Conservation (phyloP, 2,329 filamentous ascomycete species). For the Orbilia quercus region DNA sequence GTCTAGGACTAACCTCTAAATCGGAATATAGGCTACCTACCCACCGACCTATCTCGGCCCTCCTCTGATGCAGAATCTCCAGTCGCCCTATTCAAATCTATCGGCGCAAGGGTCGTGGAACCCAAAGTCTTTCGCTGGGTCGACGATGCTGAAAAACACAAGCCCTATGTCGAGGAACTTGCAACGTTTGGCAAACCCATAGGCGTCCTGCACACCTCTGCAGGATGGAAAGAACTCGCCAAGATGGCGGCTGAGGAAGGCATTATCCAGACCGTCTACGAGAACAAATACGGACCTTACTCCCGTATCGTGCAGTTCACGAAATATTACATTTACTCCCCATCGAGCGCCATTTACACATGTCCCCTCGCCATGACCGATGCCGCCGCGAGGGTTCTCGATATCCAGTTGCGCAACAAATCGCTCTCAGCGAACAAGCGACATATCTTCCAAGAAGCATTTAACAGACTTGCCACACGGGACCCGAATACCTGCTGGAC, state of each 20-base stretch:
- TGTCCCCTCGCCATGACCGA: conserved; percentile 73
- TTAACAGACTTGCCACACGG: conserved; percentile 68
- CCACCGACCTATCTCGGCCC: conserved; percentile 26
- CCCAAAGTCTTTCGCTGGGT: conserved; percentile 70
- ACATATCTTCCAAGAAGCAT: conserved; percentile 68
- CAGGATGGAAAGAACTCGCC: conserved; percentile 75
- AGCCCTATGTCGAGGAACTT: conserved; percentile 71
- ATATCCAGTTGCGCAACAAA: conserved; percentile 26
- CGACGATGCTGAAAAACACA: conserved; percentile 74
- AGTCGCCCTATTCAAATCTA: conserved; percentile 31
- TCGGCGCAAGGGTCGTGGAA: conserved; percentile 65
- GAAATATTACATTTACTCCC: conserved; percentile 70
- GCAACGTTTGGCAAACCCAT: conserved; percentile 73
- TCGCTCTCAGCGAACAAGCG: conserved; percentile 37
- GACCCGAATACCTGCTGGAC: conserved; percentile 71
- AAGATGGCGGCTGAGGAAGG: conserved; percentile 71
- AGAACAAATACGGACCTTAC: conserved; percentile 67
- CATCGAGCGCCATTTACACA: conserved; percentile 71
- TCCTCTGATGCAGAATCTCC: conserved; percentile 20
- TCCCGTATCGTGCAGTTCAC: conserved; percentile 72
- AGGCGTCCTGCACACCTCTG: conserved; percentile 72
- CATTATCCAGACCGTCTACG: conserved; percentile 67
- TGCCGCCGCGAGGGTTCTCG: conserved; percentile 48
- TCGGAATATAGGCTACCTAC: conserved; percentile 28
- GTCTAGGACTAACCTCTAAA: conserved; percentile 5